Evolutionary conservation across 2,329 filamentous ascomycete species (phyloP).

Genomic region (Neofusicoccum kwambonambiense): DNA sequence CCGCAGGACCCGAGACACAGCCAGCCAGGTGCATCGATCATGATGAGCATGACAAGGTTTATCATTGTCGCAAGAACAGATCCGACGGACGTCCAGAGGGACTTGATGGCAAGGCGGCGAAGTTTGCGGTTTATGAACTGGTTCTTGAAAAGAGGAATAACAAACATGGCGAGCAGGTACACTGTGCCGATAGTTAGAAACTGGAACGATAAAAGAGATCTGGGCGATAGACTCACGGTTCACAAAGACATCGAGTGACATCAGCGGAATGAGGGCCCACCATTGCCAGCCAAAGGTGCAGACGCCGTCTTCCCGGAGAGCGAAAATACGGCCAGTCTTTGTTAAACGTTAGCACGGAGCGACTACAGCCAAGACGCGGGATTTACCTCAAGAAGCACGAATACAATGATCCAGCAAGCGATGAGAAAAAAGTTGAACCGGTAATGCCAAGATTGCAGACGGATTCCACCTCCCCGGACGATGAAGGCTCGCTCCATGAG

Average conservation of each 20-base stretch:
- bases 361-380: fast-evolving
- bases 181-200: not conserved
- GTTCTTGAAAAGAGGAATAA: not conserved
- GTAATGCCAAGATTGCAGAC: not conserved
- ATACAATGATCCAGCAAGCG: not conserved
- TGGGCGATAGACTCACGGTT: not conserved
- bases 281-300: slow-evolving; percentile 6
- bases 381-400: not conserved
- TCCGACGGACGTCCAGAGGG: not conserved
- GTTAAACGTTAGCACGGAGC: not conserved
- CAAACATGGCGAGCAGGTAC: not conserved
- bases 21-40: slow-evolving; percentile 2
- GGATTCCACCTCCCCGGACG: not conserved
- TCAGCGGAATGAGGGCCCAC: slow-evolving; percentile 6
- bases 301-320: not conserved
- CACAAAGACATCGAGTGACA: slow-evolving; percentile 3
- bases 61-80: not conserved
- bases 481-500: slow-evolving; percentile 4
- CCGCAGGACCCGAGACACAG: not conserved
- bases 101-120: not conserved
- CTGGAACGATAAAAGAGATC: not conserved
- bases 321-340: not conserved
- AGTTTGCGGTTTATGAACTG: not conserved
- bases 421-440: slow-evolving; percentile 7
- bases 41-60: slow-evolving; percentile 1